A percentile compares a stretch with the other conserved stretches of the same genome.
Conservation (phyloP, 257 asterid genomes). For the Przewalskia tangutica region DNA sequence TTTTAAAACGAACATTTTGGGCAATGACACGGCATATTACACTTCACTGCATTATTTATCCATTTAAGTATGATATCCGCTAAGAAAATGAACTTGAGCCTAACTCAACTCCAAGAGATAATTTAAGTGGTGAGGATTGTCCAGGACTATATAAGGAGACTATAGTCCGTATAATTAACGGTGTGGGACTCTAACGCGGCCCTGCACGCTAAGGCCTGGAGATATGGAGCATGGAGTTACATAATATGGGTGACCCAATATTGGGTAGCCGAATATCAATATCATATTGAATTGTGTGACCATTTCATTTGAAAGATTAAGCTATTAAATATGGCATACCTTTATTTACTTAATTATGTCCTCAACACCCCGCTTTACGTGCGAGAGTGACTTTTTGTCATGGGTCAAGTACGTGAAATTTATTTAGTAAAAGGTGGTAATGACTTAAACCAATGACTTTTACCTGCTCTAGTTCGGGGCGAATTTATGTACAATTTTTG, state of each 20-base stretch:
- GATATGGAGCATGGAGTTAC: background rate
- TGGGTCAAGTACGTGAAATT: background rate
- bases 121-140: background rate
- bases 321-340: background rate
- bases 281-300: background rate
- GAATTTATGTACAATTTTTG: too few relatives aligned
- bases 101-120: background rate
- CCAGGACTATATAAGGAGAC: background rate
- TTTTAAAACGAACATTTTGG: background rate
- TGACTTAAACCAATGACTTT: background rate
- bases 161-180: background rate
- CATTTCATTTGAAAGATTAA: background rate
- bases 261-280: background rate
- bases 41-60: background rate
- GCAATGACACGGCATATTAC: background rate
- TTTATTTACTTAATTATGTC: background rate
- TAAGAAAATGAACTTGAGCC: background rate
- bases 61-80: background rate
- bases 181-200: background rate
- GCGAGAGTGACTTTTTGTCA: background rate
- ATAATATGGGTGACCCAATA: background rate
- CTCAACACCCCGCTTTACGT: background rate
- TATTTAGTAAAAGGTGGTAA: background rate
- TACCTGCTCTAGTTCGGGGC: too few relatives aligned
- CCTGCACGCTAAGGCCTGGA: background rate